phyloP scores from a whole-genome alignment of 2,329 filamentous ascomycete species.

The Aureobasidium musti region DNA sequence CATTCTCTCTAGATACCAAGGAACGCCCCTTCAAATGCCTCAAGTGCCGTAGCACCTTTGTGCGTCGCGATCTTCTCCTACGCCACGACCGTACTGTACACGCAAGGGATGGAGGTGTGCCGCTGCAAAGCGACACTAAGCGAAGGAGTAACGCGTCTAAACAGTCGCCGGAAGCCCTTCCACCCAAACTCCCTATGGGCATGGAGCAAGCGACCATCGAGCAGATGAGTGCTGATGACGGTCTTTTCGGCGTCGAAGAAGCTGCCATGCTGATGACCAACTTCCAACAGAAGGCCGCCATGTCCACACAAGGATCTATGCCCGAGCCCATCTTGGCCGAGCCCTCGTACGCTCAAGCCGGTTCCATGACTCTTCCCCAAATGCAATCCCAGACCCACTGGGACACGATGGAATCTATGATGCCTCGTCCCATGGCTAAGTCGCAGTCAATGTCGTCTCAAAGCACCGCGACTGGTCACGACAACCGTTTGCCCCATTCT shows the following conservation, averaged over 20 bases:
- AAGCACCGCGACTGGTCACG: constrained; percentile 65
- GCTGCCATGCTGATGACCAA: constrained; percentile 98
- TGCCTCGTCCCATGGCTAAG: constrained; percentile 70
- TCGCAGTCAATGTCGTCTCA: constrained; percentile 45
- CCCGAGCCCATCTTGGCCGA: constrained; percentile 71
- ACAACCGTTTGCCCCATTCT: constrained; percentile 52
- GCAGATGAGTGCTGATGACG: constrained; percentile 89
- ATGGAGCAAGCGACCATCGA: constrained; percentile 85
- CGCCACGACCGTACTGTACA: constrained; percentile 98
- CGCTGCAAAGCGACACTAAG: constrained; percentile 92
- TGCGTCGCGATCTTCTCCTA: constrained; percentile 91
- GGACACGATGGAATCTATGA: constrained; percentile 72
- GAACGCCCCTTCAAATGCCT: constrained; percentile 98
- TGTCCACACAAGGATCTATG: constrained; percentile 64
- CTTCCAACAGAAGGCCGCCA: constrained; percentile 87
- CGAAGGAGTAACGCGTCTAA: constrained; percentile 63
- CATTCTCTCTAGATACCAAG: constrained; percentile 74
- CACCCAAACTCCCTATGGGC: constrained; percentile 75
- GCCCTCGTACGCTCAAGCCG: constrained; percentile 65
- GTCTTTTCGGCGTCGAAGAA: constrained; percentile 92
- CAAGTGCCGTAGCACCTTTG: constrained; percentile 98
- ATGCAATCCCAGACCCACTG: constrained; percentile 81
- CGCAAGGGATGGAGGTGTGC: constrained; percentile 93
- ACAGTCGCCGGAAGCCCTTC: constrained; percentile 61
- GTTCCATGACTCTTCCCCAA: constrained; percentile 78